Base-by-base conservation (phyloP, 495 filamentous ascomycete genomes). In the Cudoniella acicularis region DNA sequence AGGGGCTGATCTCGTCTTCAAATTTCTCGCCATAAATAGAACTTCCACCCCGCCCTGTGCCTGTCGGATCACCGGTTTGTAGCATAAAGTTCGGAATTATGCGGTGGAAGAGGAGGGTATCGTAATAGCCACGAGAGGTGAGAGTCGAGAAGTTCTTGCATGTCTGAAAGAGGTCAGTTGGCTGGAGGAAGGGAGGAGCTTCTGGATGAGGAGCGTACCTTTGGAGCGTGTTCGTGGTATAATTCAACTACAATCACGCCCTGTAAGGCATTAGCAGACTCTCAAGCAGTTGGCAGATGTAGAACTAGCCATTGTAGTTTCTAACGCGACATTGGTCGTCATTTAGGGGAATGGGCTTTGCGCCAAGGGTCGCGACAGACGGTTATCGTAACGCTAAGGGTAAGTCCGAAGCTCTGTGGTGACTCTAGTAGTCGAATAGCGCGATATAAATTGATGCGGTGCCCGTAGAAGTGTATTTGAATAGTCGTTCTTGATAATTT, bases 71-170 rank as follows among this genome's bases (percentile, higher is more conserved):
- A 43, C 94, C 94, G 51, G 88, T 90, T 77, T 98, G 94, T 58
- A 95, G 83, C 94, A 98, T 98, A 79, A 98, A 98, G 73, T 90
- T 86, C 26, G 89, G 84, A 69, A 98, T 98, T 54, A 98, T 85
- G 65, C 94, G 91, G 79, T 98, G 94, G 83, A 98, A 92, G 70
- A 91, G 73, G 57, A 87, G 78, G 69, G 72, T 73, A 73, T 92
- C 84, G 83, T 96, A 98, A 81, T 96, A 98, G 48, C 90, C 89
- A 52, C 91, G 79, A 48, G 78, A 70, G 17, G 86, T 85, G 46
- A 98, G 88, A 8, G 84, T 88, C 52, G 77, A 65, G 73, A 98
- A 98, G 79, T 98, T 98, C 47, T 81, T 80, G 82, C 92, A 96
- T 3, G 95, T 96, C 73, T 81, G 72, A 46, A 23, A 67, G 43